Percentiles rank a stretch among this genome's conserved stretches.
Conservation (phyloP, 2,329 filamentous ascomycete species). For the Tolypocladium capitatum region DNA sequence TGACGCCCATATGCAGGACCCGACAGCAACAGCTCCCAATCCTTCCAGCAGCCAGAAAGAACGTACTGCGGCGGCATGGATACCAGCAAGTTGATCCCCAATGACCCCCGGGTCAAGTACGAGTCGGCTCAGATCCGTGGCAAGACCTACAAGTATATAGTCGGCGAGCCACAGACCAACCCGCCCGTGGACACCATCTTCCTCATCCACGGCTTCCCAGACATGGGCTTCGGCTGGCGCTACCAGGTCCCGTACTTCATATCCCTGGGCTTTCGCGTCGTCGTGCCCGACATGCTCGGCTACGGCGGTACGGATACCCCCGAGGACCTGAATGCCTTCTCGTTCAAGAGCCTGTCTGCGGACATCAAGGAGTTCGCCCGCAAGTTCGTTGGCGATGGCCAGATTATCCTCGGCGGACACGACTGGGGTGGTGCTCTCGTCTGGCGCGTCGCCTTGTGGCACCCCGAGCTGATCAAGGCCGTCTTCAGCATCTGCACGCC, state of each 20-base stretch:
- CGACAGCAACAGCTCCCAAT: background rate
- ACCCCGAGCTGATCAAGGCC: constrained; percentile 58
- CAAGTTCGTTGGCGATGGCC: constrained; percentile 32
- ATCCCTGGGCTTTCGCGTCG: constrained; percentile 60
- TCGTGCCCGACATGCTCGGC: constrained; percentile 77
- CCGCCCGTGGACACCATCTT: constrained; percentile 35
- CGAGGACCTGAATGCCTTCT: constrained; percentile 48
- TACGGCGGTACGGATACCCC: constrained; percentile 69
- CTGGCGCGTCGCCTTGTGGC: constrained; percentile 61
- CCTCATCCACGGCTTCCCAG: constrained; percentile 66
- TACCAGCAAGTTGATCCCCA: constrained; percentile 49
- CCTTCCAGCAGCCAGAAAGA: background rate
- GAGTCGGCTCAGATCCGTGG: constrained; percentile 52
- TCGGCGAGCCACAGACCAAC: constrained; percentile 34
- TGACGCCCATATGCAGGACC: background rate
- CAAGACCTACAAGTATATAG: constrained; percentile 55
- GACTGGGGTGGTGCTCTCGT: constrained; percentile 80
- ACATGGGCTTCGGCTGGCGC: constrained; percentile 75
- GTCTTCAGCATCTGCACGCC: constrained; percentile 76
- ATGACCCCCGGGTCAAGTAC: constrained; percentile 54
- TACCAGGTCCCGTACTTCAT: constrained; percentile 72
- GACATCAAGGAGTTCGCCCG: constrained; percentile 63
- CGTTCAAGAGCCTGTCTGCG: constrained; percentile 55
- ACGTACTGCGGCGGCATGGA: constrained; percentile 26
- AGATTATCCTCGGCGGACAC: constrained; percentile 76